Base-by-base conservation (phyloP, 2,329 filamentous ascomycete species). In the Botrytis paeoniae region DNA sequence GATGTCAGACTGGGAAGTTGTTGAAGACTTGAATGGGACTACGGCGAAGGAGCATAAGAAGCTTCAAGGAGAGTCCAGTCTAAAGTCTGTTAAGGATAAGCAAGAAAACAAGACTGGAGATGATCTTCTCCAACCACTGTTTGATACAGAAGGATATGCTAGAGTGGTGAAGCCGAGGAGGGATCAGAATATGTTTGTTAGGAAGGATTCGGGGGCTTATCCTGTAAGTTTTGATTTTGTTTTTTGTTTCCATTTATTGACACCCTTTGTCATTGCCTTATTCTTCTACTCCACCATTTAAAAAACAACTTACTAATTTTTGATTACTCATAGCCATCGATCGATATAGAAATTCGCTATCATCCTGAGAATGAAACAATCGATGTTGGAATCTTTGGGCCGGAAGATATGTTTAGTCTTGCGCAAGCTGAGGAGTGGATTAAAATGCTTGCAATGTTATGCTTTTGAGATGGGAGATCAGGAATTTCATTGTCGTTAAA, bases 291-390 rank as follows among this genome's bases (percentile, higher is more conserved):
- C 1, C 14, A 3, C 32, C 22, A 29, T 29, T 10, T 12, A 0
- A 14, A 51, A n/a, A 29, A 25, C 25, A 32, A 35, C 29, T 43
- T n/a, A 69, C 18, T 32, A 4, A 20, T 43, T 22, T 41, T n/a
- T 43, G n/a, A 22, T 57, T 32, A 43, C 16, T 64, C 75, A 74
- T 75, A 81, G 80, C 74, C 78, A 51, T 75, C 79, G 0, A 70
- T 81, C 8, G 80, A 81, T 78, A 71, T 81, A 39, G 80, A 81
- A 60, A 64, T 81, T 0, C 75, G 77, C 62, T 78, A 79, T 60
- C 69, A 75, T 10, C 16, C 70, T 4, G 75, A 70, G 29, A 74
- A 74, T 22, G 70, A 66, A 29, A 70, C 43, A 39, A 41, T 81
- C 25, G 79, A 80, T 73, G 71, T 81, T 61, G 79, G 79, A 4